Base-by-base conservation (phyloP, 495 filamentous ascomycete species). In the Penicillium samsonianum region DNA sequence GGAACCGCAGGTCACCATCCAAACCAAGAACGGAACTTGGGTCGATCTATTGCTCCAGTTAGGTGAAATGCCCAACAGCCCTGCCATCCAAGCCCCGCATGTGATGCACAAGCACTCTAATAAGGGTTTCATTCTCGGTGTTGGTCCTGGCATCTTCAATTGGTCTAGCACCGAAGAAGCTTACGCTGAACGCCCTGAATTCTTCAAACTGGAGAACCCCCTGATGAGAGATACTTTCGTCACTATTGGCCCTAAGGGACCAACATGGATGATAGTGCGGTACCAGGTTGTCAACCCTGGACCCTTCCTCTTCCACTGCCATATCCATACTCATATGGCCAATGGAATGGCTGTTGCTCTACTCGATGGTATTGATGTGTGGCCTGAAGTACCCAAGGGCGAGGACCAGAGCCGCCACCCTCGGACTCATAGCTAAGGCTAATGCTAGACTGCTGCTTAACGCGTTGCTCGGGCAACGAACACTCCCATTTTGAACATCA, bases 21-120 rank as follows among this genome's bases (percentile, higher is more conserved):
- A 64, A 17, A 84, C 77, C 22, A 61, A 61, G 26, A 81, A 80
- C 53, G 68, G 70, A 46, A 76, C 73, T 4, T 82, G 82, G 81
- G 75, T 84, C 3, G 80, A 85, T 49, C 46, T 85, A 3, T 61
- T 85, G 45, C 63, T 82, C 38, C 63, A 73, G 38, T 65, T 77
- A 2, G 60, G 54, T 16, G 49, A 46, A 12, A 63, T 66, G 54
- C 57, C 57, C 6, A 31, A 60, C 33, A 56, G 60, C 0, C 47
- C 37, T 14, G 50, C 53, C 0, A 60, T 59, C 16, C 73, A 81
- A 58, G 70, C 75, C 2, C 67, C 75, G 10, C 83, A 85, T 51
- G 71, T 77, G 0, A 79, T 84, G 62, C 81, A 84, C 69, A 84
- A 83, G 67, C 81, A 83, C 63, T 73, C 73, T 49, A 82, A 76